A percentile compares a stretch with the other conserved stretches of the same genome.
Conservation (phyloP, 2,329 filamentous ascomycete genomes). For the Colletotrichum gloeosporioides region DNA sequence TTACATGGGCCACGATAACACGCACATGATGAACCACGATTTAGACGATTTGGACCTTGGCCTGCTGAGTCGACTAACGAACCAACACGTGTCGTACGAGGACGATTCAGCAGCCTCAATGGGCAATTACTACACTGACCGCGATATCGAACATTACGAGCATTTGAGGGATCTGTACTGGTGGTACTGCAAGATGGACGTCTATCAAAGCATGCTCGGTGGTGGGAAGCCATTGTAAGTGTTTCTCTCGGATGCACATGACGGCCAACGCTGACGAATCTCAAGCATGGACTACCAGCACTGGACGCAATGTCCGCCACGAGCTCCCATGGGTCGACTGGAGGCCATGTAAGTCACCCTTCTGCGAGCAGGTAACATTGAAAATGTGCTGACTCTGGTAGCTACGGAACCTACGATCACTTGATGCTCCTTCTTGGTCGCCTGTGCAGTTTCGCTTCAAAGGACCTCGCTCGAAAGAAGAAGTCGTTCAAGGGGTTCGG, state of each 20-base stretch:
- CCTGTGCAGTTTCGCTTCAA: slow-evolving; percentile 77
- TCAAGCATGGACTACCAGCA: slow-evolving; percentile 76
- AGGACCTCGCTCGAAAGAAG: slow-evolving; percentile 80
- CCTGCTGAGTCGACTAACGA: slow-evolving; percentile 47
- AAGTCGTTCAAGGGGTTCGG: slow-evolving; percentile 65
- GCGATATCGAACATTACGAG: slow-evolving; percentile 81
- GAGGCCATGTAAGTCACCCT: slow-evolving; percentile 68
- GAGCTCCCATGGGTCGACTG: slow-evolving; percentile 77
- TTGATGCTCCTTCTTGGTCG: slow-evolving; percentile 82
- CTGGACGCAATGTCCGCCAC: slow-evolving; percentile 88
- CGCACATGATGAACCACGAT: slow-evolving; percentile 29
- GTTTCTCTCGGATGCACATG: neutral
- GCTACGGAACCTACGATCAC: slow-evolving; percentile 91
- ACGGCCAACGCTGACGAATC: slow-evolving; percentile 25
- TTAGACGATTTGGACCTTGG: slow-evolving; percentile 46
- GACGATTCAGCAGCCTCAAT: slow-evolving; percentile 15
- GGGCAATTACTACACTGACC: slow-evolving; percentile 47
- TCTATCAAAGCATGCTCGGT: slow-evolving; percentile 88
- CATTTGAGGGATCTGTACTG: slow-evolving; percentile 87
- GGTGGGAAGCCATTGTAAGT: slow-evolving; percentile 86
- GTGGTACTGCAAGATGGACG: slow-evolving; percentile 96
- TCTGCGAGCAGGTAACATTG: neutral
- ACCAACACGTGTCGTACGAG: slow-evolving; percentile 35
- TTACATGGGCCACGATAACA: slow-evolving; percentile 24
- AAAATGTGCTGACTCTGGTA: slow-evolving; percentile 37